These are phyloP conservation scores for Coleophoma crateriformis DNA, from an alignment of 2,329 filamentous ascomycete species.

Conservation along the genomic window DNA sequence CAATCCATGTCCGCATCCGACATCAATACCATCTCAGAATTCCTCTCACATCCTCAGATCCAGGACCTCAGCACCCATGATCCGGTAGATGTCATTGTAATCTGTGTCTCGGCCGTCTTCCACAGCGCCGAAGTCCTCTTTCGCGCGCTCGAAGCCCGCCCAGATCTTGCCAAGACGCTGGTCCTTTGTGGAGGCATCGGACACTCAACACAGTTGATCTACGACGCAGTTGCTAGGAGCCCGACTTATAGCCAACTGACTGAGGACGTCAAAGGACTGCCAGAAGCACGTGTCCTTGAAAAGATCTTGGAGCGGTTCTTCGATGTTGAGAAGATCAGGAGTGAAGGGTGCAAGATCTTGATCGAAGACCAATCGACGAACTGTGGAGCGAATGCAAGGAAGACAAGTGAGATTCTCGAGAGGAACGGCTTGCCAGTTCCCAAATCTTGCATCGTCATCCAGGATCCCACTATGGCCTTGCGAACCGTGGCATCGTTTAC, in stretches of 20 bases:
- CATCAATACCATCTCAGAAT: constrained; percentile 26
- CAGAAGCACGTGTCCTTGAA: constrained; percentile 34
- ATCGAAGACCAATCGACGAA: constrained; percentile 39
- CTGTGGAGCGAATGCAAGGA: constrained; percentile 36
- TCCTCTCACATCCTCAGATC: constrained; percentile 25
- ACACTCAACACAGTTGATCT: constrained; percentile 37
- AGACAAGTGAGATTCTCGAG: constrained; percentile 30
- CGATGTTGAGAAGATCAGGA: constrained; percentile 17
- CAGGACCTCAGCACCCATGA: constrained; percentile 8
- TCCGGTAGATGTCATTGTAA: constrained; percentile 30
- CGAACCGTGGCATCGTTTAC: constrained; percentile 35
- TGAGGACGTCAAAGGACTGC: constrained; percentile 24
- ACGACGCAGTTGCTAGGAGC: constrained; percentile 31
- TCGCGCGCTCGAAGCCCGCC: constrained; percentile 21
- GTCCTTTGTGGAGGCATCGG: constrained; percentile 39
- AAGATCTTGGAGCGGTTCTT: constrained; percentile 28
- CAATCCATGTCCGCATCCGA: constrained; percentile 3
- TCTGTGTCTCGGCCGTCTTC: constrained; percentile 34
- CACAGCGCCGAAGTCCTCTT: constrained; percentile 30
- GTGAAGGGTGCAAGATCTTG: constrained; percentile 26
- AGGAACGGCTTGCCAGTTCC: constrained; percentile 15
- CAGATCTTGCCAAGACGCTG: constrained; percentile 27
- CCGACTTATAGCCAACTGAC: constrained; percentile 21
- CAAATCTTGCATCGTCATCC: constrained; percentile 29
- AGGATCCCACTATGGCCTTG: constrained; percentile 40